Percentiles rank a stretch among this genome's conserved stretches.
phyloP scores from a whole-genome alignment of 768 basidiomycete genomes.

The Butyriboletus loyo region DNA sequence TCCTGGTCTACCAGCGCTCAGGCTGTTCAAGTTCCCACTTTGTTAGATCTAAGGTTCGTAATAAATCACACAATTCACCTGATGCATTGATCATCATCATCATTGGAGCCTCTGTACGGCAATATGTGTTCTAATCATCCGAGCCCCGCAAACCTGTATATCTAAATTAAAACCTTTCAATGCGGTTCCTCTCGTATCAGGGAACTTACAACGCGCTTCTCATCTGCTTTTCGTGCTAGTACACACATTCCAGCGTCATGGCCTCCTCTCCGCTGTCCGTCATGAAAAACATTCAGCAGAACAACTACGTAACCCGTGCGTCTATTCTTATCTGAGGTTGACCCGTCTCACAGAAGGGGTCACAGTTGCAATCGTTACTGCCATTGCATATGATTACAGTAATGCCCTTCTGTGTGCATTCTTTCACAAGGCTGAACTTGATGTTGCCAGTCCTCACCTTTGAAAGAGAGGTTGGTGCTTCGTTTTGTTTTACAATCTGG shows the following conservation, averaged over 20 bases:
- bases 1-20: too few relatives aligned
- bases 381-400: slow-evolving; percentile 5
- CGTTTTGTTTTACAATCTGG: background rate
- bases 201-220: background rate
- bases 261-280: background rate
- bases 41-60: too few relatives aligned
- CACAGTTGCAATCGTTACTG: background rate
- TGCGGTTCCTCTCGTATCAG: too few relatives aligned
- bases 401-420: background rate
- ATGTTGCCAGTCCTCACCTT: slow-evolving; percentile 1
- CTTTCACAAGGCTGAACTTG: too few relatives aligned
- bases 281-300: background rate
- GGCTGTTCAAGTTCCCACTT: too few relatives aligned
- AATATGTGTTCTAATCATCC: too few relatives aligned
- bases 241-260: background rate
- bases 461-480: background rate
- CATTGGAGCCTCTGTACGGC: too few relatives aligned
- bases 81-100: too few relatives aligned
- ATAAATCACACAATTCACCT: too few relatives aligned
- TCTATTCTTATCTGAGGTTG: background rate
- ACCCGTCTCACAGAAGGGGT: background rate
- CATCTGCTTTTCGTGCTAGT: background rate
- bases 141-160: too few relatives aligned
- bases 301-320: background rate
- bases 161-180: too few relatives aligned